A percentile compares a stretch with the other conserved stretches of the same genome.
Conservation (phyloP, 208 protist genomes). For the Dictyostelium gargantuum region DNA sequence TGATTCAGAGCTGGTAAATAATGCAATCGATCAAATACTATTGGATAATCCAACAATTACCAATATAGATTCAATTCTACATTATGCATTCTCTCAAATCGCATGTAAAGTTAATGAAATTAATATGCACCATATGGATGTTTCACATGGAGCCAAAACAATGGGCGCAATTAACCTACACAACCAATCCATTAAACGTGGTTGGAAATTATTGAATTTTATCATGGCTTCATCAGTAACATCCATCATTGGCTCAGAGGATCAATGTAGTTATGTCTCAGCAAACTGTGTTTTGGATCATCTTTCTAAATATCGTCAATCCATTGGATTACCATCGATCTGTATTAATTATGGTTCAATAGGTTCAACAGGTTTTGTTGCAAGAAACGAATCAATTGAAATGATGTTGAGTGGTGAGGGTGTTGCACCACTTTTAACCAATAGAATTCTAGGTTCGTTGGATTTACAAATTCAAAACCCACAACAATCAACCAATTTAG, state of each 20-base stretch:
- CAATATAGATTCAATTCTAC: not conserved
- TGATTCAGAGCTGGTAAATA: not conserved
- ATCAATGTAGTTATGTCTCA: not conserved
- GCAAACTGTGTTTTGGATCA: not conserved
- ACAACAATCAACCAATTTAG: too few species aligned
- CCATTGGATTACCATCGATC: not conserved
- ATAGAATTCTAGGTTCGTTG: not conserved
- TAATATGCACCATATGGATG: not conserved
- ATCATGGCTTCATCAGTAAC: constrained; percentile 69
- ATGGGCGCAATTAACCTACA: constrained; percentile 72
- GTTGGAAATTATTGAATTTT: constrained; percentile 10
- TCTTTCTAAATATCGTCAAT: not conserved
- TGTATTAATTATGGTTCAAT: not conserved
- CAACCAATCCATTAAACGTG: not conserved
- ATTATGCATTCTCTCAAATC: not conserved
- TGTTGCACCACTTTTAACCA: not conserved
- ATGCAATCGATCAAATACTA: not conserved
- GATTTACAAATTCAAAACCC: not conserved
- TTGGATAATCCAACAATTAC: not conserved
- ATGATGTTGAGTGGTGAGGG: not conserved
- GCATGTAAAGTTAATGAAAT: not conserved
- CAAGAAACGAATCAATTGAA: not conserved
- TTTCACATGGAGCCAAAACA: constrained; percentile 49
- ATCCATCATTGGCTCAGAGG: not conserved
- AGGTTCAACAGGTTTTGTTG: not conserved